Percentiles rank a stretch among this genome's conserved stretches.
These are phyloP conservation scores for Elaphomyces granulatus DNA, from an alignment of 495 filamentous ascomycete genomes.

Conservation along the genomic window DNA sequence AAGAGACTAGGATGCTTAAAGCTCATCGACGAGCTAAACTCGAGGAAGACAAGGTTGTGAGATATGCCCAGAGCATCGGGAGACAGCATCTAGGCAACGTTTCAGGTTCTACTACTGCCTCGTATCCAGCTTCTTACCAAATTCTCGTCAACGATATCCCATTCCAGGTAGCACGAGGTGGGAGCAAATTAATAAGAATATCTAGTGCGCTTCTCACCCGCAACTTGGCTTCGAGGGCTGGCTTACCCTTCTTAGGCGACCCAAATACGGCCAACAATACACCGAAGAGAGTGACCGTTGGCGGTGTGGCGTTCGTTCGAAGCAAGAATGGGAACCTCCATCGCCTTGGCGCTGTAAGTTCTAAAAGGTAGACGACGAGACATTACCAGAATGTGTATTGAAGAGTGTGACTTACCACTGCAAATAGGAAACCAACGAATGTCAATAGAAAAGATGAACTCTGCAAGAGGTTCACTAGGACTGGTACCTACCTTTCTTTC, in stretches of 20 bases:
- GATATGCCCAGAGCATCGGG: constrained; percentile 25
- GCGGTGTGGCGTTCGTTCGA: constrained; percentile 73
- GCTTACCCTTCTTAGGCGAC: constrained; percentile 45
- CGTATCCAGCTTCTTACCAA: constrained; percentile 39
- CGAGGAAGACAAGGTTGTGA: constrained; percentile 43
- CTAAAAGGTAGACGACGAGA: constrained; percentile 21
- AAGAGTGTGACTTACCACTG: constrained; percentile 13
- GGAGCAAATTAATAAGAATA: constrained; percentile 70
- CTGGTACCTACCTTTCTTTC: constrained; percentile 51
- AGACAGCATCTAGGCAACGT: constrained; percentile 20
- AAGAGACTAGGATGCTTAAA: constrained; percentile 51
- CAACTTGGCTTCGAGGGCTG: not conserved
- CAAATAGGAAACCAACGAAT: constrained; percentile 28
- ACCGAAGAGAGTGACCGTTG: constrained; percentile 63
- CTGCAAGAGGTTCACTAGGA: constrained; percentile 82
- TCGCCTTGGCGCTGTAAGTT: constrained; percentile 37
- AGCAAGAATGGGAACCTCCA: constrained; percentile 89
- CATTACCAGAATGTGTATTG: too few relatives aligned
- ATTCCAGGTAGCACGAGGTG: constrained; percentile 61
- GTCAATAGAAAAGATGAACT: constrained; percentile 60
- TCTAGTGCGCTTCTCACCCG: constrained; percentile 42
- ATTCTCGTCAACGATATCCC: constrained; percentile 60
- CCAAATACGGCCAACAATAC: constrained; percentile 50
- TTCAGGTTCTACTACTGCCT: constrained; percentile 20
- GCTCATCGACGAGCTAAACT: constrained; percentile 42